Evolutionary conservation across 2,329 filamentous ascomycete genomes (phyloP).

Genomic region (Clarireedia sp.): DNA sequence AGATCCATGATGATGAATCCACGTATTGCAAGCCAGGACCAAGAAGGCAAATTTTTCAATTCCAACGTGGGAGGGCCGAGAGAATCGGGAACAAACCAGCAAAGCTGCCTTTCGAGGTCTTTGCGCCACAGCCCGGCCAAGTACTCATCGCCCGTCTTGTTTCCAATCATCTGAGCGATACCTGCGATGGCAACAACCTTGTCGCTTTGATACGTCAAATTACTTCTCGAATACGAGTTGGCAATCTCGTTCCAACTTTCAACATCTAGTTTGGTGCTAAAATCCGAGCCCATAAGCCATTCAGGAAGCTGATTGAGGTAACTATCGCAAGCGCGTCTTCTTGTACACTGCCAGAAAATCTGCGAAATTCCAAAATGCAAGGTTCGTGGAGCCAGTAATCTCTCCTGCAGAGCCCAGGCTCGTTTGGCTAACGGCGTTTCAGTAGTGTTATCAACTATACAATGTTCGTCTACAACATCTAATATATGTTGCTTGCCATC

Average conservation of each 20-base stretch:
- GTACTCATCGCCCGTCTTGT: not conserved
- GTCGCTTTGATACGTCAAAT: not conserved
- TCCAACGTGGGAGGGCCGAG: too few species aligned
- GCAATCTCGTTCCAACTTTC: not conserved
- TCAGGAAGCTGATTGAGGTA: not conserved
- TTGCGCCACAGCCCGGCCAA: not conserved
- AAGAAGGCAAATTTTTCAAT: not conserved
- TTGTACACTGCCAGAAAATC: constrained; percentile 11
- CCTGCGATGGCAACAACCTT: not conserved
- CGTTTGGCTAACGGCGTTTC: not conserved
- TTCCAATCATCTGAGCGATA: not conserved
- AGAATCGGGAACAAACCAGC: too few species aligned
- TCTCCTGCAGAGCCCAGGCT: constrained; percentile 14
- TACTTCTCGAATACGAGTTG: not conserved
- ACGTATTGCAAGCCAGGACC: not conserved
- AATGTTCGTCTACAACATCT: not conserved
- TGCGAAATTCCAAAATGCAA: constrained; percentile 9
- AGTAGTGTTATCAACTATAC: not conserved
- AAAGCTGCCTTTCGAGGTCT: not conserved
- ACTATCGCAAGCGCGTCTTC: not conserved
- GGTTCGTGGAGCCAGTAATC: constrained; percentile 9
- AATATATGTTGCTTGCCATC: not conserved
- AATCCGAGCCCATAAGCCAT: not conserved
- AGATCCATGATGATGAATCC: not conserved
- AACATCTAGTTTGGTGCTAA: not conserved